Conservation (phyloP, 495 filamentous ascomycete species). For the Aspergillus homomorphus region DNA sequence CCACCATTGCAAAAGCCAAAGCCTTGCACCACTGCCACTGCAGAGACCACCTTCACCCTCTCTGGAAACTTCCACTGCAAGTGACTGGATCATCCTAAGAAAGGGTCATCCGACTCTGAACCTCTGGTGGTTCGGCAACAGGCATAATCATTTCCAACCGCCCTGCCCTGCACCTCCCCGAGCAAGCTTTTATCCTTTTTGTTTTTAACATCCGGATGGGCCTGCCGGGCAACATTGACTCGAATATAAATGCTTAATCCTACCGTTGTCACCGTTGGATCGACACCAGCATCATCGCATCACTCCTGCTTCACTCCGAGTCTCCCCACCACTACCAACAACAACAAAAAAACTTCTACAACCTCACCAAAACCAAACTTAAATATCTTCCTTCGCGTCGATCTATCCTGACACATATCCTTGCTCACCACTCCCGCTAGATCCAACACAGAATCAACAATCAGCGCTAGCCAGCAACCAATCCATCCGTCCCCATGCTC, state of each 20-base stretch:
- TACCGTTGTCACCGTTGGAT: background rate
- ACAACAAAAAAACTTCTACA: background rate
- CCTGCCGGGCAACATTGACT: background rate
- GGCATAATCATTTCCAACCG: background rate
- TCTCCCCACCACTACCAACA: background rate
- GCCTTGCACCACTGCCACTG: no score
- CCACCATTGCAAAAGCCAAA: no score
- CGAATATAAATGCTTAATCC: background rate
- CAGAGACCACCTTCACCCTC: no score
- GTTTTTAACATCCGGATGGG: background rate
- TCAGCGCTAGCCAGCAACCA: background rate
- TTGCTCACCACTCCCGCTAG: background rate
- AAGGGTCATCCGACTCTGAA: background rate
- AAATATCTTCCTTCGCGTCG: background rate
- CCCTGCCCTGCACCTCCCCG: background rate
- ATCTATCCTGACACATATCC: background rate
- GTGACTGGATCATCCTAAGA: no score
- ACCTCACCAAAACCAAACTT: background rate
- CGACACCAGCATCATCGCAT: background rate
- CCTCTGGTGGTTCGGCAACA: background rate
- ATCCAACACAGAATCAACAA: background rate
- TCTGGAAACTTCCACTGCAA: background rate
- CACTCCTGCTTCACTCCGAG: background rate
- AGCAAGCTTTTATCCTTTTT: background rate
- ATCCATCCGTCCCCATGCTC: slow-evolving; percentile 1